Evolutionary conservation across 805 yeast species (phyloP), one percentile per base, ranked within the genome.

Genomic region (Yamadazyma sp.): DNA sequence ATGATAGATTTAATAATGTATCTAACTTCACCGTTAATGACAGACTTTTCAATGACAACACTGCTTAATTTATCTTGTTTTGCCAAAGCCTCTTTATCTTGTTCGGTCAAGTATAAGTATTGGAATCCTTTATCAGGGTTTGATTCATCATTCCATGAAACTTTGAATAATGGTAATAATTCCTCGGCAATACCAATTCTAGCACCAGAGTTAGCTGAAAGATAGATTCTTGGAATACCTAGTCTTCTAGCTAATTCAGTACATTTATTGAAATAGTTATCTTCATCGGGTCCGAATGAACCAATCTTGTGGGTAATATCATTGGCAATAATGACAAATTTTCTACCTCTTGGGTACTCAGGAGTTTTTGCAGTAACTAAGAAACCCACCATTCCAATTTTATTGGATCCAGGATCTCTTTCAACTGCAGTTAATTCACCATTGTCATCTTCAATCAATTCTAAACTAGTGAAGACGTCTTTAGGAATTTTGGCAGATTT

Each of bases 141-240:
- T 16, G 65, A 64, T 27, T 78, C 78, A 49, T 81, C 89, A 48
- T 80, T 84, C 99, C 99, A 93, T 36, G 91, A 87, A 45, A 91
- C 96, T 62, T 85, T 80, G 71, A 79, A 88, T 55, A 77, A 75
- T 40, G 96, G 93, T 37, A 93, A 74, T 44, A 93, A 73, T 64
- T 93, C 99, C 50, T 93, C 98, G 18, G 99, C 98, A 59, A 93
- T 78, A 56, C 98, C 98, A 45, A 93, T 86, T 72, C 99, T 81
- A 30, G 99, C 99, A 73, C 99, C 99, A 42, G 98, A 89, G 76
- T 93, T 93, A 19, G 98, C 99, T 50, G 97, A 86, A 50, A 93
- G 72, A 66, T 93, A 93, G 38, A 93, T 77, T 69, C 99, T 76
- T 56, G 99, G 99, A 50, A 93, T 80, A 42, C 98, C 98, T 47